Base-by-base conservation (phyloP, 768 basidiomycete species). In the Tephrocybe rancida region DNA sequence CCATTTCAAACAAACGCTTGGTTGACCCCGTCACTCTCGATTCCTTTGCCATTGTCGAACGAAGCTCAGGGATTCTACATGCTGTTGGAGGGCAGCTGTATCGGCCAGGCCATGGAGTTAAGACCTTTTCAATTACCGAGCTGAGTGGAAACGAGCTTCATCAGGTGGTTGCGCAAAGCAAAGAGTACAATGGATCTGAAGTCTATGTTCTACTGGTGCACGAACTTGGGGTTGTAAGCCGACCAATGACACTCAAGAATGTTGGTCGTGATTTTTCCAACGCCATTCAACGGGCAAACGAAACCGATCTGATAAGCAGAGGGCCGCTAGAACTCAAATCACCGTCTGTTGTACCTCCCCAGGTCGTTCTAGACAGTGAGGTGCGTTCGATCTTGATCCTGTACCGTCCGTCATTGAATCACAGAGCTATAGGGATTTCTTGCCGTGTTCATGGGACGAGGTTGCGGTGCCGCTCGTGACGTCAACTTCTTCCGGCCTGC, bases 241-340 rank as follows among this genome's bases (percentile, higher is more conserved):
- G 63, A 13, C 32, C 48, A 11, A 26, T 34, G 14, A 45, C 56
- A 21, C 38, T 67, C 7, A 63, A 63, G 18, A 57, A 35, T 54
- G 60, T 59, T 5, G 64, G 57, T 11, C 55, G 62, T 4, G 57
- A 66, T 48, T 66, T 67, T 11, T 35, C 39, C 7, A 34, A 18
- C 29, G 38, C 64, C 4, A 69, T 69, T 25, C 21, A 49, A 44
- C 46, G 24, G 3, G 59, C 67, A 4, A 69, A 69, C 41, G 43
- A 56, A 27, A 59, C 57, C 4, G 62, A 62, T 48, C 50, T 69
- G 16, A 59, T 61, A 4, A 58, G 53, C 2, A 55, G 59, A 18
- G 64, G 63, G 1, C 67, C 67, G 0, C 37, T 69, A 50, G 66
- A 67, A 13, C 57, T 69, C 44, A 69, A 69, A 49, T 64, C 64